Evolutionary conservation across 2,329 filamentous ascomycete species (phyloP), one percentile per base, ranked within the genome.

Genomic region (Sporothrix brasiliensis): DNA sequence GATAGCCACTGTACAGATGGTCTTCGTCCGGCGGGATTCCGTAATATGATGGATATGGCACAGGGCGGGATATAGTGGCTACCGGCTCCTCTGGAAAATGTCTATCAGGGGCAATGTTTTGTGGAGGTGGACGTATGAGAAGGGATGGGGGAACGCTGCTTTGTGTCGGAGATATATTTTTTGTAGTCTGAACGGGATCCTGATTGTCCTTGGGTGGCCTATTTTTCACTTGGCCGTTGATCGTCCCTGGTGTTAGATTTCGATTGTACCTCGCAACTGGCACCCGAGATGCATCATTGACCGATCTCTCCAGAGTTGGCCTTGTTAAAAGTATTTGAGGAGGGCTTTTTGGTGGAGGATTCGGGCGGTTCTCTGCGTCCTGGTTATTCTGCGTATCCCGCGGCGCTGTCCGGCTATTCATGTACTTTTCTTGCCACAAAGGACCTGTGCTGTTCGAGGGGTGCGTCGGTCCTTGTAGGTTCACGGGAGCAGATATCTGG

Each of bases 401-500:
- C 21, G 63, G 16, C 19, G 24, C 19, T 54, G 34, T 16, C 30
- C 9, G n/a, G 19, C 39, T 5, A n/a, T 10, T 19, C n/a, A 24
- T 27, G 39, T 24, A 53, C 41, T 65, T 71, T 14, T 68, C 69
- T 13, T 71, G 58, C 69, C 69, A 71, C 10, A 50, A 60, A 3
- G 44, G 27, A 4, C n/a, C 34, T 19, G 5, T 39, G 27, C 4
- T n/a, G 39, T n/a, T 53, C 30, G 47, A 27, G 9, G 75, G 21
- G 72, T 41, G 34, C 30, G 66, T 24, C 47, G 74, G 73, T 16
- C 73, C 75, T 52, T 78, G 76, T 3, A 77, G 75, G 49, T 78
- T 76, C 9, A 82, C 72, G 0, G 83, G 83, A 19, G 79, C 76
- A 9, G 83, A 83, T 52, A 85, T 84, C 54, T 81, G 77, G 24